Conservation (phyloP, 306 rosid genomes). For the Medicago ruthenica region DNA sequence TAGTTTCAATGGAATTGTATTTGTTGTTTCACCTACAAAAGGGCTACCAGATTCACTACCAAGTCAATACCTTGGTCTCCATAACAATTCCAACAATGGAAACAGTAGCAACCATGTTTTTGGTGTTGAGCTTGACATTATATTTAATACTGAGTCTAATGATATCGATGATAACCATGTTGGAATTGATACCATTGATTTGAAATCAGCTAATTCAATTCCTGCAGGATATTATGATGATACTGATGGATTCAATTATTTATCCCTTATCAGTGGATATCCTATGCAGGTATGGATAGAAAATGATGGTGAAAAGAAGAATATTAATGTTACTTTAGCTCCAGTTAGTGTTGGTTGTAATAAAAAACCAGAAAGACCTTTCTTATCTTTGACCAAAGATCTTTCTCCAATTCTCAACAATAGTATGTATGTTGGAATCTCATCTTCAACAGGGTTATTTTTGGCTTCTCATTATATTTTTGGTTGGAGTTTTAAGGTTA, state of each 20-base stretch:
- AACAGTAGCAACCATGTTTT: slow-evolving; percentile 65
- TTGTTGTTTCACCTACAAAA: slow-evolving; percentile 57
- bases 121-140: slow-evolving; percentile 81
- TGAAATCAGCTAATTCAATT: slow-evolving; percentile 32
- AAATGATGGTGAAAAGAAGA: slow-evolving; percentile 53
- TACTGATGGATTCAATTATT: no score
- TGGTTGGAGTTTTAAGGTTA: slow-evolving; percentile 70
- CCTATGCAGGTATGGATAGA: slow-evolving; percentile 67
- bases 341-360: no score
- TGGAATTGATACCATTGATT: slow-evolving; percentile 63
- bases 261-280: slow-evolving; percentile 55
- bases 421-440: slow-evolving; percentile 67
- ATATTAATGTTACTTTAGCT: slow-evolving; percentile 19
- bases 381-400: slow-evolving; percentile 50
- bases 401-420: slow-evolving; percentile 51
- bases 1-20: slow-evolving; percentile 83
- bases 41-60: slow-evolving; percentile 58
- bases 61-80: slow-evolving; percentile 76
- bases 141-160: slow-evolving; percentile 67
- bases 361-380: slow-evolving; percentile 54
- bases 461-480: slow-evolving; percentile 52
- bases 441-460: slow-evolving; percentile 61
- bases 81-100: slow-evolving; percentile 56
- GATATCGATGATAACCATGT: slow-evolving; percentile 82
- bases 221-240: slow-evolving; percentile 50